Percentiles rank a stretch among this genome's conserved stretches.
Conservation (phyloP, 495 filamentous ascomycete species). For the Penicillium salamii region DNA sequence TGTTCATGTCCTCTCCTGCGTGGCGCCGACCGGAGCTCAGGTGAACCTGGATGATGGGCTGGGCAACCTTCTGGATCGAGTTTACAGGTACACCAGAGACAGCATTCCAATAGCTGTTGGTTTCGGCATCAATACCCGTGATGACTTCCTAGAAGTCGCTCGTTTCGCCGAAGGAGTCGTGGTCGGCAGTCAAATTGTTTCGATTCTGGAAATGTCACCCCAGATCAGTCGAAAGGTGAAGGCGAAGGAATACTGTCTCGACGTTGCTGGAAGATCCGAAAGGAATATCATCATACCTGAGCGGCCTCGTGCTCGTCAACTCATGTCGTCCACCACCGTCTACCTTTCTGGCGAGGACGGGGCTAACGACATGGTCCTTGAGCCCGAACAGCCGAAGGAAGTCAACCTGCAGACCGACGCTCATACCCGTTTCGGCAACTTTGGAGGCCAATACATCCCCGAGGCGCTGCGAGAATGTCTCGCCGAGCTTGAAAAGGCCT, state of each 20-base stretch:
- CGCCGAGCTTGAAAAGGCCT: conserved; percentile 85
- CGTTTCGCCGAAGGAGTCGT: conserved; percentile 83
- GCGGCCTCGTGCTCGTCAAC: background rate
- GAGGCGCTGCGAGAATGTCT: conserved; percentile 98
- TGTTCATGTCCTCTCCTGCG: conserved; percentile 94
- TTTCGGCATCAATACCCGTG: conserved; percentile 85
- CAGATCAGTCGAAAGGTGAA: too few relatives aligned
- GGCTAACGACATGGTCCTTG: too few relatives aligned
- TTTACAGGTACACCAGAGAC: conserved; percentile 75
- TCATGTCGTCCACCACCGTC: background rate
- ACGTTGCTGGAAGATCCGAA: conserved; percentile 2
- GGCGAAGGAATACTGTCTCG: conserved; percentile 5
- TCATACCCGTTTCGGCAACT: conserved; percentile 94
- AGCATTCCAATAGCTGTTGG: conserved; percentile 84
- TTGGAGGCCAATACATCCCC: conserved; percentile 95
- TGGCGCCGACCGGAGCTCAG: conserved; percentile 89
- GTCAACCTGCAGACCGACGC: too few relatives aligned
- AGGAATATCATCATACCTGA: background rate
- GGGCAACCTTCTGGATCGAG: conserved; percentile 70
- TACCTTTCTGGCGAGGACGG: background rate
- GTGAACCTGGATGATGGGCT: conserved; percentile 73
- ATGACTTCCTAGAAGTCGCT: conserved; percentile 62
- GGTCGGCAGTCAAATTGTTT: conserved; percentile 82
- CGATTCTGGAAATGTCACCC: conserved; percentile 58
- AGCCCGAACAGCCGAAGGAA: too few relatives aligned